Evolutionary conservation across 2,329 filamentous ascomycete genomes (phyloP).

Genomic region (Parascedosporium putredinis): DNA sequence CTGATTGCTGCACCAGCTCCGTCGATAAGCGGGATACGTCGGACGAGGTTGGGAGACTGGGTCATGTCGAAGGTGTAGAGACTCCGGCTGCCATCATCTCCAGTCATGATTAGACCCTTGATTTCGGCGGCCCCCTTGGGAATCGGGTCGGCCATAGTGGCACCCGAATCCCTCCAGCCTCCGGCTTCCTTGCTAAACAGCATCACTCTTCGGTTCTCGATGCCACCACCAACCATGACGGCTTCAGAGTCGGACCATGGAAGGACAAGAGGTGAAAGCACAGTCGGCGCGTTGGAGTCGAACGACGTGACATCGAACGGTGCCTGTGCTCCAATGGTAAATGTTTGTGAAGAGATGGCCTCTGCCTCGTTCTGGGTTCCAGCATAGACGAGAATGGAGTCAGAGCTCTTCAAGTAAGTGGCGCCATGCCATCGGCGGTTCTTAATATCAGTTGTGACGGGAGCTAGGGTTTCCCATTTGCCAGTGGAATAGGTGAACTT

Average conservation of each 20-base stretch:
- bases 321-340: constrained; percentile 54
- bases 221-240: constrained; percentile 62
- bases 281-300: constrained; percentile 49
- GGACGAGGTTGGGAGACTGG: constrained; percentile 63
- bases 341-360: constrained; percentile 60
- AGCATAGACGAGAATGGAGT: constrained; percentile 71
- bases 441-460: constrained; percentile 42
- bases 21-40: constrained; percentile 56
- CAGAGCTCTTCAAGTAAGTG: constrained; percentile 58
- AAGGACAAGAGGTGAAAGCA: constrained; percentile 60
- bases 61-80: constrained; percentile 71
- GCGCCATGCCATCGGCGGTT: constrained; percentile 67
- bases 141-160: constrained; percentile 50
- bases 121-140: constrained; percentile 44
- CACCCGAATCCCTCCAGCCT: constrained; percentile 59
- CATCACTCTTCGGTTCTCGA: constrained; percentile 54
- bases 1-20: constrained; percentile 44
- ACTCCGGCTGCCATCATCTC: constrained; percentile 66
- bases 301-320: constrained; percentile 55
- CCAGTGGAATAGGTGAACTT: constrained; percentile 45
- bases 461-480: constrained; percentile 39
- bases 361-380: constrained; percentile 54
- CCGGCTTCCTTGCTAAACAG: constrained; percentile 50
- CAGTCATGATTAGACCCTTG: constrained; percentile 56
- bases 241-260: constrained; percentile 62